phyloP scores from a whole-genome alignment of 768 basidiomycete species.

The Boletus reticuloceps region DNA sequence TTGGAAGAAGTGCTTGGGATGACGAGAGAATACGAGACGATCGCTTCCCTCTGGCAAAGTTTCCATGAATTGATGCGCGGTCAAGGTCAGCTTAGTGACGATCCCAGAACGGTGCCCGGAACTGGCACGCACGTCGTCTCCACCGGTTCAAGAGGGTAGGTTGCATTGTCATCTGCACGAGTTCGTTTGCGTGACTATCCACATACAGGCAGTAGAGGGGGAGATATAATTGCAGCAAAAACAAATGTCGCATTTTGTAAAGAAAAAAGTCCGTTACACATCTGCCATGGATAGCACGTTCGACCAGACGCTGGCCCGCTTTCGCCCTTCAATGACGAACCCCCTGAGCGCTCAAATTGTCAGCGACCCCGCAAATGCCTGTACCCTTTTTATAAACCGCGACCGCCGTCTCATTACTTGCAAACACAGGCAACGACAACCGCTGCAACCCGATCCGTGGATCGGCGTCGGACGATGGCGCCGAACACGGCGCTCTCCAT shows the following conservation, averaged over 20 bases:
- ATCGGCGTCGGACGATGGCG: conserved; percentile 27
- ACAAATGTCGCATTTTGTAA: conserved; percentile 29
- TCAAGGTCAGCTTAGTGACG: conserved; percentile 34
- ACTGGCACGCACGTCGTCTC: conserved; percentile 67
- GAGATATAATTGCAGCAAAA: conserved; percentile 35
- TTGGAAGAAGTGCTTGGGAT: conserved; percentile 91
- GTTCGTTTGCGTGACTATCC: conserved; percentile 33
- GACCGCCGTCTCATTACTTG: conserved; percentile 38
- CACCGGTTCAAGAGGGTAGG: conserved; percentile 29
- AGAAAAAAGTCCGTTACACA: conserved; percentile 36
- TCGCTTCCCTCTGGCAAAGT: conserved; percentile 79
- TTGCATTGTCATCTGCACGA: conserved; percentile 25
- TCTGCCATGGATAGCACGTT: conserved; percentile 45
- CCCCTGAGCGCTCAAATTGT: conserved; percentile 25
- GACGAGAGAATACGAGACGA: conserved; percentile 89
- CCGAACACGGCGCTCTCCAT: conserved; percentile 28
- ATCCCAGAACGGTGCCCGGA: conserved; percentile 49
- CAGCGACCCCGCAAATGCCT: neutral
- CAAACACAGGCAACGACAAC: conserved; percentile 39
- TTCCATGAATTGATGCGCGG: conserved; percentile 76
- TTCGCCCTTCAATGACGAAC: conserved; percentile 39
- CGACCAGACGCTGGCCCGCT: conserved; percentile 35
- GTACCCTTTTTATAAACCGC: conserved; percentile 41
- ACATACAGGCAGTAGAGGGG: conserved; percentile 36
- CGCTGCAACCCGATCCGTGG: conserved; percentile 38